Conservation (phyloP, 495 filamentous ascomycete genomes). For the Neurospora sp. region DNA sequence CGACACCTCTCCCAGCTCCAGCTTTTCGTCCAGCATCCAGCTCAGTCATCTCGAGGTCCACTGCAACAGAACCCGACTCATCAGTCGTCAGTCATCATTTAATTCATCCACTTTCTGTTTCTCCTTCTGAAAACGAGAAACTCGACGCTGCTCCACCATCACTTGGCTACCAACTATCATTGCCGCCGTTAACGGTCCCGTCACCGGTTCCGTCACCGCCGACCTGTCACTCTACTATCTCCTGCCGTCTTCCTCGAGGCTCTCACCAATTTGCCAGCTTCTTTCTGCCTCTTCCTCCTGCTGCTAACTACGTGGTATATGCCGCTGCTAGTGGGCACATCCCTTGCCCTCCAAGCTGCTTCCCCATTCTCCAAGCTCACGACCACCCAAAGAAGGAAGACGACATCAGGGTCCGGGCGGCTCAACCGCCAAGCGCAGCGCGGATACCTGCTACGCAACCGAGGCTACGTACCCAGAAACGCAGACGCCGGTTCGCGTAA, state of each 20-base stretch:
- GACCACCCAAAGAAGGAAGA: background rate
- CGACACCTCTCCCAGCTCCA: background rate
- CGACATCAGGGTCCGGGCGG: background rate
- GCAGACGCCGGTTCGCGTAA: slow-evolving; percentile 2
- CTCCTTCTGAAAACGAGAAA: background rate
- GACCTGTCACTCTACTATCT: background rate
- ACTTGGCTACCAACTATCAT: background rate
- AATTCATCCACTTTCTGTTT: background rate
- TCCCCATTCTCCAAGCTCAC: background rate
- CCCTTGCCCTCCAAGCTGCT: background rate
- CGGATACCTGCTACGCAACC: background rate
- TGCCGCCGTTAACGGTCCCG: background rate
- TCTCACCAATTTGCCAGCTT: background rate
- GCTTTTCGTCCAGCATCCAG: background rate
- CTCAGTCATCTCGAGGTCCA: background rate
- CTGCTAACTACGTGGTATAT: background rate
- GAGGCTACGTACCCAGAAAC: background rate
- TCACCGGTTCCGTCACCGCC: background rate
- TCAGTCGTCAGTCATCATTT: background rate
- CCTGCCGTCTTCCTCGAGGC: background rate
- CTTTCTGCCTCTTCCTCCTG: background rate
- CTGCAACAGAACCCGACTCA: background rate
- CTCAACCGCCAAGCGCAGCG: background rate
- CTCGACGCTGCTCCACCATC: background rate
- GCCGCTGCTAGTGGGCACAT: background rate